Conservation (phyloP, 257 asterid genomes). For the Datura wrightii region DNA sequence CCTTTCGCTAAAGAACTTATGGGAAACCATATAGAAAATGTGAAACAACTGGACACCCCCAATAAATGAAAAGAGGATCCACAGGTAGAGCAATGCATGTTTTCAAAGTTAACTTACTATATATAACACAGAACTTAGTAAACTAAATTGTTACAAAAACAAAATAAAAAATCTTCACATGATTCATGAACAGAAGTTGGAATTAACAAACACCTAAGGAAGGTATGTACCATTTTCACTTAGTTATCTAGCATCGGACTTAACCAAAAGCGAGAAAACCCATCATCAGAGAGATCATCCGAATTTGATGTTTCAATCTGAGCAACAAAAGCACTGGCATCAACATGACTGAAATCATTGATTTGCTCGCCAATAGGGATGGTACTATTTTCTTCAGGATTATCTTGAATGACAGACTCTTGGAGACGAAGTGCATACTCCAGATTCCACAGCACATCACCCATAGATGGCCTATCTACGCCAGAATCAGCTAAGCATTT, state of each 20-base stretch:
- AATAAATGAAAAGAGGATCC: not conserved
- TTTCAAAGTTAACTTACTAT: not conserved
- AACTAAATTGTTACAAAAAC: not conserved
- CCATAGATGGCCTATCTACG: not conserved
- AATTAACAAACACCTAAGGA: too few relatives aligned
- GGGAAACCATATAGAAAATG: not conserved
- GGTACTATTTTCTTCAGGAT: not conserved
- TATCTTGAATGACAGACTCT: not conserved
- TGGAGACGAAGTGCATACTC: constrained; percentile 23
- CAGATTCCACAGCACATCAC: constrained; percentile 7
- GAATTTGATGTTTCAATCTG: not conserved
- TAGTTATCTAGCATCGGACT: not conserved
- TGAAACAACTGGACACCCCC: not conserved
- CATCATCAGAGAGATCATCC: not conserved
- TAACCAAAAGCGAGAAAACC: too few relatives aligned
- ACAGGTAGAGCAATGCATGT: not conserved
- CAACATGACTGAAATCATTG: not conserved
- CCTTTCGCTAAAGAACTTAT: not conserved
- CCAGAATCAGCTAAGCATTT: not conserved
- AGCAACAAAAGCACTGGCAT: not conserved
- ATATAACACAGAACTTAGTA: not conserved
- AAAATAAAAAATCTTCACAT: not conserved
- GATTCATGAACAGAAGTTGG: not conserved
- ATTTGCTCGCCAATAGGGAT: not conserved
- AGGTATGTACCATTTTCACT: not conserved